A percentile compares a stretch with the other conserved stretches of the same genome.
Conservation (phyloP, 257 asterid genomes). For the Przewalskia tangutica region DNA sequence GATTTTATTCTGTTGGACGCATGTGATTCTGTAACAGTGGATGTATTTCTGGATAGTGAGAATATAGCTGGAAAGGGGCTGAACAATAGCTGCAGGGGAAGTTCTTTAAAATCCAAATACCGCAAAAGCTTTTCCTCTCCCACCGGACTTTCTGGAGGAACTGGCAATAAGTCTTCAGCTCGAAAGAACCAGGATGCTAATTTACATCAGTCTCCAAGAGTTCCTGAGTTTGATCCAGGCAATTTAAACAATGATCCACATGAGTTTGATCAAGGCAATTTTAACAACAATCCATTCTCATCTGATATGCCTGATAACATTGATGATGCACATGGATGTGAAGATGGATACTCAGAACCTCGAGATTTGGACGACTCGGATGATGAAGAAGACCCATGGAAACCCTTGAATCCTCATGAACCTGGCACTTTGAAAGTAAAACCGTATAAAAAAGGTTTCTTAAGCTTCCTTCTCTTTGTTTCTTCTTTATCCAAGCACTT, state of each 20-base stretch:
- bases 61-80: conserved; percentile 38
- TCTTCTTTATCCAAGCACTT: background rate
- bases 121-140: conserved; percentile 61
- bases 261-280: conserved; percentile 8
- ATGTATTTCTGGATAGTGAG: conserved; percentile 35
- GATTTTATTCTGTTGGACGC: conserved; percentile 79
- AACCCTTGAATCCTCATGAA: conserved; percentile 89
- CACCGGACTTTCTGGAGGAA: conserved; percentile 39
- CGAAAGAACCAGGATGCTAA: conserved; percentile 42
- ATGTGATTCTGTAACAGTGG: conserved; percentile 61
- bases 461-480: background rate
- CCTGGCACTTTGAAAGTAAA: conserved; percentile 76
- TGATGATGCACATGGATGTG: conserved; percentile 32
- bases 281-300: conserved; percentile 5
- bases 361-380: conserved; percentile 23
- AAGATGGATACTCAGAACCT: conserved; percentile 34
- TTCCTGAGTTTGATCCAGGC: background rate
- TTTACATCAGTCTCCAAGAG: conserved; percentile 27
- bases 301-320: conserved; percentile 28
- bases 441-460: conserved; percentile 59
- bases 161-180: conserved; percentile 34
- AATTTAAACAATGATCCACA: conserved; percentile 14
- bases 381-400: conserved; percentile 84
- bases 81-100: conserved; percentile 5
- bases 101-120: conserved; percentile 16